Conservation (phyloP, 1,284 basidiomycete genomes). For the Prillingera fragicola region DNA sequence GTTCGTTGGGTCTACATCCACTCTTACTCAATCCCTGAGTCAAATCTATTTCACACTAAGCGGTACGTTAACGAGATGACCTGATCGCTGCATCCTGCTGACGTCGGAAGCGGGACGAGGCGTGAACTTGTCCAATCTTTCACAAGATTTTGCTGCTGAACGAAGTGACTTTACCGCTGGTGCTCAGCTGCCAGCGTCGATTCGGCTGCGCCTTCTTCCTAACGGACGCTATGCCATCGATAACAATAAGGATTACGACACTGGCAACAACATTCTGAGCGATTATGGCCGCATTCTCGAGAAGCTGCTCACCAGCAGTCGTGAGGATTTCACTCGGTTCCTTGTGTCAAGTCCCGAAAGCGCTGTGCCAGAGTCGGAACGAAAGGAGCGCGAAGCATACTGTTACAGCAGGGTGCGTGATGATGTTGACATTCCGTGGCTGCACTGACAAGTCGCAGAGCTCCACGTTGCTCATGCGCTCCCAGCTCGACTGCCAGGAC, state of each 20-base stretch:
- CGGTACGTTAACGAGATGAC: constrained; percentile 23
- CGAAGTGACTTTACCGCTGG: constrained; percentile 67
- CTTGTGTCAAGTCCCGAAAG: constrained; percentile 52
- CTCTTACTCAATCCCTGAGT: constrained; percentile 71
- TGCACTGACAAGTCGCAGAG: constrained; percentile 52
- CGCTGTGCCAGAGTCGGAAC: constrained; percentile 44
- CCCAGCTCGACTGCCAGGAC: constrained; percentile 87
- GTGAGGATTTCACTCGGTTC: constrained; percentile 62
- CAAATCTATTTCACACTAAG: constrained; percentile 81
- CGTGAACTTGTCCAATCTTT: constrained; percentile 59
- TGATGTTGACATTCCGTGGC: background rate
- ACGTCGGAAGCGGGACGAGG: constrained; percentile 55
- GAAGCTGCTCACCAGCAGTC: constrained; percentile 71
- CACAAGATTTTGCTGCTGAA: constrained; percentile 58
- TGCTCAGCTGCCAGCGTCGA: constrained; percentile 70
- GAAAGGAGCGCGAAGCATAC: constrained; percentile 61
- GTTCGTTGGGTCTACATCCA: constrained; percentile 90
- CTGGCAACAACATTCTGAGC: constrained; percentile 64
- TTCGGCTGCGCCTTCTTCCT: constrained; percentile 56
- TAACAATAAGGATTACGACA: constrained; percentile 55
- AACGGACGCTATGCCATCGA: constrained; percentile 73
- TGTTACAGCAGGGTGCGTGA: constrained; percentile 68
- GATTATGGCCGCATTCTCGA: constrained; percentile 85
- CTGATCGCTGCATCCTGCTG: constrained; percentile 2
- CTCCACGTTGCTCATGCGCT: constrained; percentile 79